Base-by-base conservation (phyloP, 2,329 filamentous ascomycete species). In the Calonectria ilicicola region DNA sequence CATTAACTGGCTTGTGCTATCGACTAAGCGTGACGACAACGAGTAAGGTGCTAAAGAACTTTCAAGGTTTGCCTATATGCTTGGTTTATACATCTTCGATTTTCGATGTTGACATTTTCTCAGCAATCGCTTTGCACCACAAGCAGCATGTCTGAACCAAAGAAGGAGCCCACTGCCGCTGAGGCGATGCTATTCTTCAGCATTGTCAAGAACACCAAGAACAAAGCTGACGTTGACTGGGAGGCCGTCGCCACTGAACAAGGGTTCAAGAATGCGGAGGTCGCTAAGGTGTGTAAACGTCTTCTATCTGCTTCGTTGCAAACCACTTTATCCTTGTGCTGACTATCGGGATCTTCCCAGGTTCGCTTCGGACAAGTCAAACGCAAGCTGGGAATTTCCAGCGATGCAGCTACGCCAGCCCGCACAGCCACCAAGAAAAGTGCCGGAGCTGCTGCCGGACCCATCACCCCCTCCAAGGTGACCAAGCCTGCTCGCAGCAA, bases 321-420 rank as follows among this genome's bases (percentile, higher is more conserved):
- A n/a, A n/a, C 2, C 4, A 32, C 8, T 35, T 35, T 5, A 1
- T 19, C 19, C 17, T 3, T 29, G 10, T 67, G 27, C 65, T 78
- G 17, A 77, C 60, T 26, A 1, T 6, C 21, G 5, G 47, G 8
- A 1, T 29, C 6, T 46, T 5, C 1, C 40, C 69, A 87, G 83
- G 84, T 85, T 46, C 86, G 88, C 56, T 90, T 86, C 69, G 84
- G 86, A 4, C 87, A 90, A 72, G 85, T 90, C 72, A 89, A 86
- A 79, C 81, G 83, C 56, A 88, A 88, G 80, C 81, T 87, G 0
- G 84, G 84, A 3, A 82, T 87, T 47, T 77, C 77, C 44, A 79
- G 78, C 71, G 81, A 83, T 6, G 56, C 66, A 6, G 72, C 74
- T 2, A 67, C 72, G 17, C 47, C 72, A 3, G 15, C 47, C 46